Evolutionary conservation across 1,284 basidiomycete genomes (phyloP).

Genomic region (Ganoderma sp.): DNA sequence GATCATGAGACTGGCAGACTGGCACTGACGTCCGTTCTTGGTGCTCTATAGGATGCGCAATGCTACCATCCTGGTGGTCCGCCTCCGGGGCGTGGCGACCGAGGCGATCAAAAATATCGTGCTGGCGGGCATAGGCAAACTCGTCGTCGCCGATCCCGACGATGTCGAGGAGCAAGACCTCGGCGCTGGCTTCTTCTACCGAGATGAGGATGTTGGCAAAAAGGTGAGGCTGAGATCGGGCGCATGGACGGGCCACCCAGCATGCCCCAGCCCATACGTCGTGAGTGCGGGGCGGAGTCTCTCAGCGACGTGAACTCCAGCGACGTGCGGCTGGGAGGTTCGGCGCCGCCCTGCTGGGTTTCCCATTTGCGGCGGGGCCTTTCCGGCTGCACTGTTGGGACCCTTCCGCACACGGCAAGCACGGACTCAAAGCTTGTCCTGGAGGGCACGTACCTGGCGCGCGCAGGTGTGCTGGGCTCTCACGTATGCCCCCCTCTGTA

Average conservation of each 20-base stretch:
- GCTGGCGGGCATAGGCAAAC: conserved; percentile 76
- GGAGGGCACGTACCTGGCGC: conserved; percentile 13
- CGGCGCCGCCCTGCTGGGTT: not conserved
- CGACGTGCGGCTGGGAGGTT: conserved; percentile 4
- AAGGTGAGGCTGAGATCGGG: conserved; percentile 58
- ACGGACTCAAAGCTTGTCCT: conserved; percentile 26
- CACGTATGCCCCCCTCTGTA: conserved; percentile 20
- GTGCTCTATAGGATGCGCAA: conserved; percentile 80
- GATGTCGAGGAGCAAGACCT: conserved; percentile 80
- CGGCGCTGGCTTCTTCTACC: conserved; percentile 91
- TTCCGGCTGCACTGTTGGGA: conserved; percentile 10
- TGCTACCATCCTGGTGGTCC: conserved; percentile 87
- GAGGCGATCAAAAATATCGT: conserved; percentile 97
- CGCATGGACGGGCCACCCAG: not conserved
- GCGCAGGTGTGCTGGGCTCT: conserved; percentile 18
- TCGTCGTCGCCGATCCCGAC: conserved; percentile 70
- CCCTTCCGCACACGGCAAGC: conserved; percentile 10
- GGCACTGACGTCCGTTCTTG: conserved; percentile 15
- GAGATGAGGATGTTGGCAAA: conserved; percentile 89
- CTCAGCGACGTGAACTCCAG: conserved; percentile 19
- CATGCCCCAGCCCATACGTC: not conserved
- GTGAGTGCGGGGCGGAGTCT: conserved; percentile 9
- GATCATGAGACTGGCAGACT: conserved; percentile 13
- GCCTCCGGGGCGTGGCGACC: conserved; percentile 87
- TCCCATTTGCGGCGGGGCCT: conserved; percentile 3